phyloP scores from a whole-genome alignment of 73 alveolate genomes.

The Tetrahymena malaccensis region DNA sequence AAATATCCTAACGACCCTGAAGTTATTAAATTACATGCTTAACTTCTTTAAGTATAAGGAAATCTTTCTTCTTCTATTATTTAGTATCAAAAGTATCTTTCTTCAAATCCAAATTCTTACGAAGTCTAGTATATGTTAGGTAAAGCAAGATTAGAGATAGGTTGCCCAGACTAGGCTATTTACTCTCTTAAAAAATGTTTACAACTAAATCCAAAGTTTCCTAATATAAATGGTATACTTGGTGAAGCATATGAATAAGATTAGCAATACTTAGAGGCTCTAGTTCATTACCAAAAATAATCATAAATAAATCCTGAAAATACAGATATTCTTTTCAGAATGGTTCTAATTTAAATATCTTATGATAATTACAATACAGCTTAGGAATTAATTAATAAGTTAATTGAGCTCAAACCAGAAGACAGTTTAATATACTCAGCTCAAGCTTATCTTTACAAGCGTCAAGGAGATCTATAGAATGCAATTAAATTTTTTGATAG shows the following conservation, averaged over 20 bases:
- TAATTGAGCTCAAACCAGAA: not conserved
- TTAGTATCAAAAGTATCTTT: not conserved
- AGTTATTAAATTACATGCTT: not conserved
- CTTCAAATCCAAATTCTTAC: not conserved
- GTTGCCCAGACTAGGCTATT: not conserved
- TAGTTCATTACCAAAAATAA: not conserved
- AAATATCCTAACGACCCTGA: not conserved
- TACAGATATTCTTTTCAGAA: not conserved
- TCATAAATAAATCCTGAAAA: not conserved
- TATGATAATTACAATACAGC: not conserved
- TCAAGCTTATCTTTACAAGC: not conserved
- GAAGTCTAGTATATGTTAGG: not conserved
- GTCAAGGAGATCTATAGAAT: not conserved
- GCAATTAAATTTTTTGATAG: not conserved
- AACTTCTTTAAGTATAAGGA: not conserved
- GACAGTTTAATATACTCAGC: not conserved
- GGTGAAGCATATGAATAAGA: not conserved
- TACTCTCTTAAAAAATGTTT: not conserved
- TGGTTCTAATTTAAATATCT: not conserved
- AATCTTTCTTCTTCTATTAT: not conserved
- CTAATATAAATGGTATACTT: not conserved
- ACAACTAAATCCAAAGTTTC: not conserved
- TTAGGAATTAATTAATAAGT: not conserved
- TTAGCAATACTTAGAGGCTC: not conserved
- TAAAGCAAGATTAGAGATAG: not conserved